These are phyloP conservation scores for Phytophthora kernoviae DNA, from an alignment of 352 stramenopile species.

Conservation along the genomic window DNA sequence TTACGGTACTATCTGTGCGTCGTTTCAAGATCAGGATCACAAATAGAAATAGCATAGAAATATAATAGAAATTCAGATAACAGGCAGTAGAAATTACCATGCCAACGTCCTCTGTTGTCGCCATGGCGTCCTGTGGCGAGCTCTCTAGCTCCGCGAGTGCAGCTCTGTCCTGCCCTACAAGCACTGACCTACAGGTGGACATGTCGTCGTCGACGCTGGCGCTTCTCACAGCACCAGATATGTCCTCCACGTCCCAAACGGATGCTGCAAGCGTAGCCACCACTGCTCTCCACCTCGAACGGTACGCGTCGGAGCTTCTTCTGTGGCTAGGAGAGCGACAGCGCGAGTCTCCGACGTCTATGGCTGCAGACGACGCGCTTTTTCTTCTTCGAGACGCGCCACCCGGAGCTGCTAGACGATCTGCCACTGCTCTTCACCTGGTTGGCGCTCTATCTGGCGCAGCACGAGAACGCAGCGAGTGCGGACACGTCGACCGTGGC, in stretches of 20 bases:
- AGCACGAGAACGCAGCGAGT: conserved; percentile 24
- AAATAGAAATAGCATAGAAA: neutral
- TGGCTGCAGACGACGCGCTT: conserved; percentile 60
- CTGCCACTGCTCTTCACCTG: conserved; percentile 60
- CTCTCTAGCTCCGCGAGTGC: conserved; percentile 17
- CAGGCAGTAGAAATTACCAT: too few relatives aligned
- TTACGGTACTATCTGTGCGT: conserved; percentile 13
- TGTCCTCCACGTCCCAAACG: conserved; percentile 25
- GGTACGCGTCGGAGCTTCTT: conserved; percentile 54
- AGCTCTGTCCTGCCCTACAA: conserved; percentile 6
- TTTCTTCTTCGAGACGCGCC: conserved; percentile 69
- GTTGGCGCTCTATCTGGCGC: conserved; percentile 58
- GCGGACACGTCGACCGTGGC: conserved; percentile 17
- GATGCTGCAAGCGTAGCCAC: conserved; percentile 21
- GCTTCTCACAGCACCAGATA: conserved; percentile 21
- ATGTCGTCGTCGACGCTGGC: conserved; percentile 22
- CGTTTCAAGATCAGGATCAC: conserved; percentile 29
- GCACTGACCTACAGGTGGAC: conserved; percentile 27
- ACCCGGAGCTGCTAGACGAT: conserved; percentile 60
- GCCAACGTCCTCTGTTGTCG: neutral
- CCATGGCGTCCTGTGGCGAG: conserved; percentile 28
- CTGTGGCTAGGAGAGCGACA: conserved; percentile 53
- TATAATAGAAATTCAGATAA: too few relatives aligned
- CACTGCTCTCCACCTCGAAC: conserved; percentile 42
- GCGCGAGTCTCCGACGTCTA: conserved; percentile 24